A percentile compares a stretch with the other conserved stretches of the same genome.
Evolutionary conservation across 768 basidiomycete species (phyloP).

Genomic region (Multifurca ochricompacta): DNA sequence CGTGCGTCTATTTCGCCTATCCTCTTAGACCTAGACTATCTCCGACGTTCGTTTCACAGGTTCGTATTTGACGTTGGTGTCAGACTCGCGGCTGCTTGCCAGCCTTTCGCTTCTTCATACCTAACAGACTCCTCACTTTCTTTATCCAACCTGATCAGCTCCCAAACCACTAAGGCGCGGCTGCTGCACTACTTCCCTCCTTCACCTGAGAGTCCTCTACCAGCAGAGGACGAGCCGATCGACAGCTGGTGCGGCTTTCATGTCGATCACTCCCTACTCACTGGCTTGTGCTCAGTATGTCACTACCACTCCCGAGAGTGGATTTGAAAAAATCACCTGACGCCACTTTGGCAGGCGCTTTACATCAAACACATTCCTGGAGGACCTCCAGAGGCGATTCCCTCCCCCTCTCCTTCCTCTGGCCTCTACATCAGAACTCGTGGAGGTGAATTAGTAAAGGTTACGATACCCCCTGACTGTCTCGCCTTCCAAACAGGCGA

Average conservation of each 20-base stretch:
- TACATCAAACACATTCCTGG: constrained; percentile 51
- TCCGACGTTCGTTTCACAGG: constrained; percentile 30
- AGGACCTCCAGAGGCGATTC: constrained; percentile 39
- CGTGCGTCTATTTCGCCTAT: constrained; percentile 31
- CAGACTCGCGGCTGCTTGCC: constrained; percentile 78
- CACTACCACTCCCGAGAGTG: background rate
- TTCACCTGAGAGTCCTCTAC: constrained; percentile 30
- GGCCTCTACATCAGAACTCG: constrained; percentile 91
- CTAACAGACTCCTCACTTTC: constrained; percentile 60
- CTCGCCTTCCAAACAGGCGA: constrained; percentile 97
- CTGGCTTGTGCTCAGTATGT: constrained; percentile 83
- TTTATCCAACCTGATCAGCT: constrained; percentile 60
- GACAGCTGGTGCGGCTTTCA: constrained; percentile 97
- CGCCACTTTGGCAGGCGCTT: constrained; percentile 52
- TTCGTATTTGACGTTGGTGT: constrained; percentile 80
- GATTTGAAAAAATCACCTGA: background rate
- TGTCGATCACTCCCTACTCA: constrained; percentile 83
- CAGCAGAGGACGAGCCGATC: constrained; percentile 51
- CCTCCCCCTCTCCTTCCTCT: constrained; percentile 65
- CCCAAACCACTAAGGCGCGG: constrained; percentile 84
- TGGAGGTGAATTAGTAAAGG: constrained; percentile 69
- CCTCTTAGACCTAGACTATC: background rate
- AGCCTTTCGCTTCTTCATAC: constrained; percentile 73
- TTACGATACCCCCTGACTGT: constrained; percentile 76
- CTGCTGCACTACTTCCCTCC: constrained; percentile 95